These are phyloP conservation scores for Diutina rugosa DNA, from an alignment of 1,139 yeast genomes.

Conservation along the genomic window DNA sequence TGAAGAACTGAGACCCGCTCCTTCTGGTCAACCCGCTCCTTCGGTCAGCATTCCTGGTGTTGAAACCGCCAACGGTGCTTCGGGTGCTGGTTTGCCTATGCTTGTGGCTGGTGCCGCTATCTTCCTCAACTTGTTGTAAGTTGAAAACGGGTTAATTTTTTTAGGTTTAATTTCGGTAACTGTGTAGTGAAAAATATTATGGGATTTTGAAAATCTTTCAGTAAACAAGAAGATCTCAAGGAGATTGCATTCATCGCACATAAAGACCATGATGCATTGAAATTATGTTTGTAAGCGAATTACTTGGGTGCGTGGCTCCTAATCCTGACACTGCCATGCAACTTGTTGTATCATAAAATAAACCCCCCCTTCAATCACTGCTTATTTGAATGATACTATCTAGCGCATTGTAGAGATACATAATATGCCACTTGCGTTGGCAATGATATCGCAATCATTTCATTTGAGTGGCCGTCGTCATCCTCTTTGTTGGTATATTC, in stretches of 20 bases:
- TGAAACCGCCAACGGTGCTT: conserved; percentile 1
- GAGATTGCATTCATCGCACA: background rate
- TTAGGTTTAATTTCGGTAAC: background rate
- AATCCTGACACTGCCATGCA: background rate
- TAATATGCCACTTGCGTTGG: no score
- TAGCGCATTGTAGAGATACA: no score
- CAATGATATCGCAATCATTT: no score
- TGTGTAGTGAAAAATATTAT: background rate
- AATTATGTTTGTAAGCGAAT: background rate
- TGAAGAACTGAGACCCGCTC: conserved; percentile 3
- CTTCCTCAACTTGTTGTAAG: conserved; percentile 1
- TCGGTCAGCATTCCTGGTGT: background rate
- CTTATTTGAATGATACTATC: no score
- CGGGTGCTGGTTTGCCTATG: conserved; percentile 3
- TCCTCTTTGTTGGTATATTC: no score
- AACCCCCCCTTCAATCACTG: background rate
- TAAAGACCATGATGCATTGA: no score
- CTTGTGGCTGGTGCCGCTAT: conserved; percentile 6
- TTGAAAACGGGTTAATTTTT: background rate
- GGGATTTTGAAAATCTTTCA: background rate
- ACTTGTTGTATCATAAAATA: background rate
- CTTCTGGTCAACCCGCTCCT: background rate
- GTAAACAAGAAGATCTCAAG: background rate
- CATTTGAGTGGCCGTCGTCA: no score
- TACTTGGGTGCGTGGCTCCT: background rate